Evolutionary conservation across 208 protist species (phyloP).

Genomic region (Trypanosoma lewisi): DNA sequence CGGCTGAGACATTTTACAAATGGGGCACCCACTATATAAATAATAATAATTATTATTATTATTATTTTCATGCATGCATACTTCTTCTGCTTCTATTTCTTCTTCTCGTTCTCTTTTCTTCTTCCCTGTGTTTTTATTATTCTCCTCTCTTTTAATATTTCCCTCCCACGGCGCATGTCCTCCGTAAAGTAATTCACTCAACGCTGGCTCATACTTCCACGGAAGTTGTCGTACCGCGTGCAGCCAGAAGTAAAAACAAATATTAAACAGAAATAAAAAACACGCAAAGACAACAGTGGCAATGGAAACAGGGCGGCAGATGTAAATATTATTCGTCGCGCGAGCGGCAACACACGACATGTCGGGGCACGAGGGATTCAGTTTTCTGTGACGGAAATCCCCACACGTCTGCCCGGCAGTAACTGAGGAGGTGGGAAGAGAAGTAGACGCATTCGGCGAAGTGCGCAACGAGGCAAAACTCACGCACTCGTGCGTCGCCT

Average conservation of each 20-base stretch:
- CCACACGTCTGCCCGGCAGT: conserved; percentile 15
- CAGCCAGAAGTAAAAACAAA: conserved; percentile 44
- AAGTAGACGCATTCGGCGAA: background rate
- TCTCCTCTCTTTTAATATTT: background rate
- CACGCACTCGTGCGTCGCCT: conserved; percentile 35
- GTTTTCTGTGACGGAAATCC: conserved; percentile 37
- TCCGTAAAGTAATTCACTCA: conserved; percentile 31
- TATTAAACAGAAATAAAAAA: conserved; percentile 31
- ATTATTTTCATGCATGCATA: background rate
- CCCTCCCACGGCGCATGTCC: background rate
- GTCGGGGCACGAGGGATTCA: conserved; percentile 45
- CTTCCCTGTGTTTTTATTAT: background rate
- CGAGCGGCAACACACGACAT: conserved; percentile 45
- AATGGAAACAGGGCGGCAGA: conserved; percentile 43
- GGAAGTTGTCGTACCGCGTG: conserved; percentile 45
- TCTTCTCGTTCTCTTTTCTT: background rate
- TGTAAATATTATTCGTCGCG: conserved; percentile 69
- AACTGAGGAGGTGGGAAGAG: background rate
- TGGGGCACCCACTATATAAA: conserved; percentile 33
- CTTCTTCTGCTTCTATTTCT: background rate
- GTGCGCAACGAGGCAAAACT: conserved; percentile 21
- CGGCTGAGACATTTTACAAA: conserved; percentile 49
- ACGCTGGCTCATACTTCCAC: conserved; percentile 55
- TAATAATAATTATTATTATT: background rate
- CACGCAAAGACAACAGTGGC: conserved; percentile 34